Conservation (phyloP, 2,329 filamentous ascomycete genomes). For the Hypoxylon sp. region DNA sequence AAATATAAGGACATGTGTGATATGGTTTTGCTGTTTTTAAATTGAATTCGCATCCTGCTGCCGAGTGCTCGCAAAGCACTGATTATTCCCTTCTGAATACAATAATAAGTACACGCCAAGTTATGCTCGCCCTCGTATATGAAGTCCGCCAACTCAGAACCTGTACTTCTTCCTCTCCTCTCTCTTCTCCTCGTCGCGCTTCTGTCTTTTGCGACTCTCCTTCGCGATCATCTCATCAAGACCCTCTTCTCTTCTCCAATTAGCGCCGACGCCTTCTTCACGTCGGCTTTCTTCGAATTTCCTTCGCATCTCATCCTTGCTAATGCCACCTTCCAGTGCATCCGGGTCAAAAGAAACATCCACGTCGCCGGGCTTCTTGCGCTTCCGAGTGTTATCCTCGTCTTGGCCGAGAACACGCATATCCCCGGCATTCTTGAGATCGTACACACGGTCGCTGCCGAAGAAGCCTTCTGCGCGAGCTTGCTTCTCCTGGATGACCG, state of each 20-base stretch:
- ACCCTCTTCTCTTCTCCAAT: slow-evolving; percentile 86
- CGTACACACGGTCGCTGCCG: slow-evolving; percentile 93
- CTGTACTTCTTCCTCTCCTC: slow-evolving; percentile 74
- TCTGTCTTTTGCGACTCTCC: slow-evolving; percentile 90
- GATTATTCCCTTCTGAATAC: slow-evolving; percentile 35
- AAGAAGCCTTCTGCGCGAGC: slow-evolving; percentile 93
- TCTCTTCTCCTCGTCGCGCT: slow-evolving; percentile 85
- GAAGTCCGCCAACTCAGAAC: slow-evolving; percentile 55
- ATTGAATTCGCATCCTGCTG: slow-evolving; percentile 15
- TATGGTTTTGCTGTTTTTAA: not conserved
- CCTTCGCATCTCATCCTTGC: slow-evolving; percentile 84
- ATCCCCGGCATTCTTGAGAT: slow-evolving; percentile 74
- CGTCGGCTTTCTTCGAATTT: slow-evolving; percentile 82
- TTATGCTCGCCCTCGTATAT: slow-evolving; percentile 8
- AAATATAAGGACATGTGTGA: not conserved
- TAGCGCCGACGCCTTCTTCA: slow-evolving; percentile 76
- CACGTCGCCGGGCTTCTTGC: slow-evolving; percentile 96
- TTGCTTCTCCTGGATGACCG: slow-evolving; percentile 89
- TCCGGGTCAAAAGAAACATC: slow-evolving; percentile 94
- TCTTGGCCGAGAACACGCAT: slow-evolving; percentile 85
- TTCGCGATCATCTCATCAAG: slow-evolving; percentile 95
- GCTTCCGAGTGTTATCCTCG: slow-evolving; percentile 79
- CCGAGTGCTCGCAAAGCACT: slow-evolving; percentile 5
- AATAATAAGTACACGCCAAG: slow-evolving; percentile 34
- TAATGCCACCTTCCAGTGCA: slow-evolving; percentile 79